Evolutionary conservation across 78 protist species (phyloP).

Genomic region (Planoprotostelium fungivorum): DNA sequence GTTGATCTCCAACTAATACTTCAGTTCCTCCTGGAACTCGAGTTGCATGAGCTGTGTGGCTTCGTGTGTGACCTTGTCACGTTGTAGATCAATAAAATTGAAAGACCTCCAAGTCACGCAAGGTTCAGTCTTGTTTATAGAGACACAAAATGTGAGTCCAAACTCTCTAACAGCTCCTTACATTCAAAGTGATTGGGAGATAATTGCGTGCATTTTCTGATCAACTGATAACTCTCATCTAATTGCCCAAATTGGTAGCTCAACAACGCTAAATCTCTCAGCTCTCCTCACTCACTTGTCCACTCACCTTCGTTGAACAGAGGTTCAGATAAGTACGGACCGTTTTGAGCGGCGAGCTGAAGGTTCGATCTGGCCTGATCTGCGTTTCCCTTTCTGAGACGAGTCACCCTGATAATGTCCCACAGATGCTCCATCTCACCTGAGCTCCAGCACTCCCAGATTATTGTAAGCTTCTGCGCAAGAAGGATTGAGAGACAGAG

Average conservation of each 20-base stretch:
- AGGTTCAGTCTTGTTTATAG: no score
- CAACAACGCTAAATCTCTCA: slow-evolving; percentile 22
- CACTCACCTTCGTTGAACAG: slow-evolving; percentile 43
- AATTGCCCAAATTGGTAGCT: slow-evolving; percentile 41
- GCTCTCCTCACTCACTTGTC: no score
- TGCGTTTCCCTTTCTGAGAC: slow-evolving; percentile 28
- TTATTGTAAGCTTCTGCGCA: slow-evolving; percentile 61
- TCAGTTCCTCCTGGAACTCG: no score
- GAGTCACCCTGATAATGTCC: not conserved
- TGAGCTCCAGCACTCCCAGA: slow-evolving; percentile 59
- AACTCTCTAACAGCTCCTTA: slow-evolving; percentile 22
- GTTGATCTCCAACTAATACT: no score
- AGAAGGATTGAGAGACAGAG: slow-evolving; percentile 26
- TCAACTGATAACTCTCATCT: slow-evolving; percentile 31
- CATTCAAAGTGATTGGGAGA: slow-evolving; percentile 52
- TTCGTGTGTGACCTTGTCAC: no score
- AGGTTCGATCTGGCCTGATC: slow-evolving; percentile 57
- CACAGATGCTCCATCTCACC: not conserved
- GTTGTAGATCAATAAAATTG: no score
- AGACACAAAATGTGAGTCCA: slow-evolving; percentile 12
- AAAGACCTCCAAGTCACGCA: no score
- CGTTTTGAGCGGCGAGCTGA: slow-evolving; percentile 5
- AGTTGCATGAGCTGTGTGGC: no score
- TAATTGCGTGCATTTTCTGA: slow-evolving; percentile 11
- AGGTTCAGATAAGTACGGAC: slow-evolving; percentile 46